phyloP scores from a whole-genome alignment of 495 filamentous ascomycete species.

The Bombardia bombarda region DNA sequence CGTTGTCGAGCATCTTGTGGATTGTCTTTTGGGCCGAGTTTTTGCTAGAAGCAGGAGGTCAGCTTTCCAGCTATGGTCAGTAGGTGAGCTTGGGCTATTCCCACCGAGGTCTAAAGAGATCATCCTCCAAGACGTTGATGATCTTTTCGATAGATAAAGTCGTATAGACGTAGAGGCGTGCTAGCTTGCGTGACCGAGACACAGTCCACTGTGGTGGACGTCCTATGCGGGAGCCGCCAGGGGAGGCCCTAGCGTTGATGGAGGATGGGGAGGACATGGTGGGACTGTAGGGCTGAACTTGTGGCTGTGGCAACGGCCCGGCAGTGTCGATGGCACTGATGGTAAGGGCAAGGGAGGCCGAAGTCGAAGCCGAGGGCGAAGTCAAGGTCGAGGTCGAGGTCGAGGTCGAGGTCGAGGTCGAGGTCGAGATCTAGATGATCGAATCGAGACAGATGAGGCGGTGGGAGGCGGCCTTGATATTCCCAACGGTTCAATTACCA shows the following conservation, averaged over 20 bases:
- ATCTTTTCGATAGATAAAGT: constrained; percentile 35
- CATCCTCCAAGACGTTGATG: constrained; percentile 34
- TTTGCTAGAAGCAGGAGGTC: constrained; percentile 17
- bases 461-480: too few species aligned
- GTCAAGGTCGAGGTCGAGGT: too few species aligned
- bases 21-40: constrained; percentile 42
- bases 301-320: not conserved
- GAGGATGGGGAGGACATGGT: constrained; percentile 15
- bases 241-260: constrained; percentile 5
- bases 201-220: constrained; percentile 38
- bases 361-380: too few species aligned
- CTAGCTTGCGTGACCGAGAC: constrained; percentile 33
- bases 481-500: not conserved
- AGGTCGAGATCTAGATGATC: too few species aligned
- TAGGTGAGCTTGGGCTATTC: not conserved
- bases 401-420: too few species aligned
- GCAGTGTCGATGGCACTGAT: not conserved
- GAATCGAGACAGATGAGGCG: not conserved
- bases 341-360: not conserved
- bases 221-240: constrained; percentile 27
- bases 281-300: too few species aligned
- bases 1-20: constrained; percentile 38
- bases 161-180: constrained; percentile 37
- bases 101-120: constrained; percentile 34
- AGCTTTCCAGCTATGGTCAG: not conserved